Base-by-base conservation (phyloP, 2,329 filamentous ascomycete genomes). In the Hirsutella thompsonii region DNA sequence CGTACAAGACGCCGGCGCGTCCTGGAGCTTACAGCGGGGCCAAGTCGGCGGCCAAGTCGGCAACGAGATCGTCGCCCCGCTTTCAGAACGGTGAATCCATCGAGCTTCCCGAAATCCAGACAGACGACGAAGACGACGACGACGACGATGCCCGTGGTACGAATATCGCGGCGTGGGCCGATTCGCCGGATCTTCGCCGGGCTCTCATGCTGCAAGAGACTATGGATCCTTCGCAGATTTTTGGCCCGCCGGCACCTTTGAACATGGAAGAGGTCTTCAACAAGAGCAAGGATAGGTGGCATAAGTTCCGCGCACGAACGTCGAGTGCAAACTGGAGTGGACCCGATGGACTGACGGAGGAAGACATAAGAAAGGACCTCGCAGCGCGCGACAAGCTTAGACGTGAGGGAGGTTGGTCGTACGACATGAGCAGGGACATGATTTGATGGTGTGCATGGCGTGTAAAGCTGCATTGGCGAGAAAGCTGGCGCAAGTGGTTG, bases 211-310 rank as follows among this genome's bases (percentile, higher is more conserved):
- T 78, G 38, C 93, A 98, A 58, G 89, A 98, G 59, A 76, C 79
- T 9, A 73, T 92, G 50, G 88, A 98, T 53, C 86, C 88, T 0
- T 77, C 85, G 53, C 68, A 74, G 30, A 84, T 98, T 40, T 98
- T 98, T 55, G 92, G 92, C 0, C 84, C 86, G 1, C 87, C 94
- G 20, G 81, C 76, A 10, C 85, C 88, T 11, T 70, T 98, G 48
- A 86, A 87, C 54, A 92, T 98, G 81, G 93, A 98, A 54, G 89
- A 96, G 57, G 88, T 95, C 26, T 98, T 98, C 63, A 83, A 74
- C 61, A 86, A 88, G 59, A 89, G 83, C 61, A 88, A 88, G 59
- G 87, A 90, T 42, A 70, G 83, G 48, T 79, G 84, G 59, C 84
- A 85, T 67, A 85, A 87, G 55, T 96, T 95, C 70, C 78, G 93